Percentiles rank a stretch among this genome's conserved stretches.
Evolutionary conservation across 345 rosid genomes (phyloP).

Genomic region (Excoecaria cochinchinensis): DNA sequence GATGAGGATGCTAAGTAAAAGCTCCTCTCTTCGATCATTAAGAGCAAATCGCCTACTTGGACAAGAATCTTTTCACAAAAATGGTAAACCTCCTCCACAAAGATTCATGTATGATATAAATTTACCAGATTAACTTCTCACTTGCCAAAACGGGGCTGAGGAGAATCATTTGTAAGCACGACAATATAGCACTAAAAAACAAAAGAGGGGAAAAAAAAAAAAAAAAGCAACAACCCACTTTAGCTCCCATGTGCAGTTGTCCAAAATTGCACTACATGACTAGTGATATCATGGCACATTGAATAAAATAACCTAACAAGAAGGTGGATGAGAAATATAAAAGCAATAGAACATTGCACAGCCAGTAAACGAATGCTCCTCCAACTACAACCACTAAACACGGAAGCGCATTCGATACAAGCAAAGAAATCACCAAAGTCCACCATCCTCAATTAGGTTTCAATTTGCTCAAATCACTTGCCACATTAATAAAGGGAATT

Average conservation of each 20-base stretch:
- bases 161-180: background rate
- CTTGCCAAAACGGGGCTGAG: background rate
- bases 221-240: background rate
- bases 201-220: background rate
- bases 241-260: background rate
- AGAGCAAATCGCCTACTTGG: background rate
- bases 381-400: background rate
- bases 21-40: background rate
- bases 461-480: background rate
- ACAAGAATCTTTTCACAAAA: background rate
- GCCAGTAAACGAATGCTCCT: background rate
- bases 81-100: background rate
- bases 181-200: background rate
- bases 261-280: background rate
- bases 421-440: background rate
- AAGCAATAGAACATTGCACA: background rate
- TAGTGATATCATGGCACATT: too few species aligned
- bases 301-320: background rate
- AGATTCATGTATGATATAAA: background rate
- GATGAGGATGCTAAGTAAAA: background rate
- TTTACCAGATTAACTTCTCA: background rate
- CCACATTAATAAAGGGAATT: background rate
- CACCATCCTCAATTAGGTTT: background rate
- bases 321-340: background rate
- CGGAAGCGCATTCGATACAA: slow-evolving; percentile 6